Conservation (phyloP, 2,329 filamentous ascomycete species). For the Hymenoscyphus infarciens region DNA sequence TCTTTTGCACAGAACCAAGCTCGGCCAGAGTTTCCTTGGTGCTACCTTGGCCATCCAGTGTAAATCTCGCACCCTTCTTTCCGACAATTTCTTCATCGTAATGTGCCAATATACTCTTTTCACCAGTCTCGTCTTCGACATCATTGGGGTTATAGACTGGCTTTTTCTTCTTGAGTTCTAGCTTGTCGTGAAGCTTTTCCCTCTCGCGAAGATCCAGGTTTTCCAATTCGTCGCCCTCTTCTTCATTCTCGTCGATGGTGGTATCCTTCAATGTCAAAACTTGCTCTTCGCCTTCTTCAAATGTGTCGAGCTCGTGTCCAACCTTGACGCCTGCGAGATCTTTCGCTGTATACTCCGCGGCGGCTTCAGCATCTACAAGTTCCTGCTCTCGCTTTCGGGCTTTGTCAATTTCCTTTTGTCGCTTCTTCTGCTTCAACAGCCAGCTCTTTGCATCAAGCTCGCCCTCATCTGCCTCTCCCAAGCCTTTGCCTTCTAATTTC, state of each 20-base stretch:
- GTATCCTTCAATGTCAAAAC: conserved; percentile 93
- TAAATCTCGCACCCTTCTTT: conserved; percentile 86
- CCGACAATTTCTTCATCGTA: conserved; percentile 95
- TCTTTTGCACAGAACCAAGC: conserved; percentile 49
- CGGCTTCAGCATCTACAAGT: conserved; percentile 69
- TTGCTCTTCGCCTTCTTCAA: conserved; percentile 81
- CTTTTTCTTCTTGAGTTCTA: conserved; percentile 87
- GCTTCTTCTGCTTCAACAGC: conserved; percentile 86
- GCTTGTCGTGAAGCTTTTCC: conserved; percentile 69
- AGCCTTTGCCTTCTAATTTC: conserved; percentile 74
- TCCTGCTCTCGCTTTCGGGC: conserved; percentile 71
- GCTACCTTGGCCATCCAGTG: conserved; percentile 73
- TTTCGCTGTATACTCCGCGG: conserved; percentile 75
- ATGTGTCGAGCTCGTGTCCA: conserved; percentile 77
- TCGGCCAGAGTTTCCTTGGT: conserved; percentile 58
- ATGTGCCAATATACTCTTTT: conserved; percentile 72
- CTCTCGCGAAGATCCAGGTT: conserved; percentile 68
- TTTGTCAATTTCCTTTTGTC: conserved; percentile 85
- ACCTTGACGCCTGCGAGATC: conserved; percentile 91
- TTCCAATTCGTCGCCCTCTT: conserved; percentile 86
- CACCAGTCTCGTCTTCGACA: conserved; percentile 59
- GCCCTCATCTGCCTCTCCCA: conserved; percentile 70
- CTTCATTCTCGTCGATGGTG: conserved; percentile 77
- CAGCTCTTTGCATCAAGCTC: conserved; percentile 76
- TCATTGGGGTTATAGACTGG: conserved; percentile 84